Conservation (phyloP, 1,284 basidiomycete species). For the Rhodotorula sp. region DNA sequence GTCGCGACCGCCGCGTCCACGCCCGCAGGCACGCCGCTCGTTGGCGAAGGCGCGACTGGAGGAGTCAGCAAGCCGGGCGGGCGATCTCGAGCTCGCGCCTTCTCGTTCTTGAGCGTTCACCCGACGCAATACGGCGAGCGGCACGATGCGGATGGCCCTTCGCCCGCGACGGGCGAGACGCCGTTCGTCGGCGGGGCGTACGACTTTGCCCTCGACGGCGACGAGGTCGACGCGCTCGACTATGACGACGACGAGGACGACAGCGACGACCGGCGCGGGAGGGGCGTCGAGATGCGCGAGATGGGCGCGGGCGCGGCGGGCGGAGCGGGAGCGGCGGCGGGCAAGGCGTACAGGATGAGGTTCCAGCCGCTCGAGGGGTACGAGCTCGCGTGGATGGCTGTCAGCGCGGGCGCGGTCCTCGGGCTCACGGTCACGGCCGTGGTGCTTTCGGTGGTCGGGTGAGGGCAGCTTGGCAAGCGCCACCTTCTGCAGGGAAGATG, state of each 20-base stretch:
- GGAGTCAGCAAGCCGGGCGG: neutral
- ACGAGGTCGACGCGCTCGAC: neutral
- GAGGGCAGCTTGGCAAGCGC: neutral
- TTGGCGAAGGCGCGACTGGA: no score
- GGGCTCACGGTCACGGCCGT: slow-evolving; percentile 15
- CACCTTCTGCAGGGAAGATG: neutral
- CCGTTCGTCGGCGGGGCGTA: slow-evolving; percentile 20
- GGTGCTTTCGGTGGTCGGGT: slow-evolving; percentile 18
- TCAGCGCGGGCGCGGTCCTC: slow-evolving; percentile 13
- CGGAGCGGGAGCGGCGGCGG: neutral
- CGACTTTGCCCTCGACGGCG: slow-evolving; percentile 17
- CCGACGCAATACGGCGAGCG: neutral
- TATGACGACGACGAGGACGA: neutral
- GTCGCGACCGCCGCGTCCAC: neutral
- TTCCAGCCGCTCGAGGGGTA: slow-evolving; percentile 21
- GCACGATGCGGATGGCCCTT: neutral
- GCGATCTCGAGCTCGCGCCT: neutral
- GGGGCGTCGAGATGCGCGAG: slow-evolving; percentile 1
- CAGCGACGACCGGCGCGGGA: neutral
- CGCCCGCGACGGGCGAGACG: slow-evolving; percentile 3
- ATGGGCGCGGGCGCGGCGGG: neutral
- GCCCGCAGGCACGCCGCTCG: neutral
- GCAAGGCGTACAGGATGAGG: slow-evolving; percentile 2
- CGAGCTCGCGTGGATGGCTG: slow-evolving; percentile 29
- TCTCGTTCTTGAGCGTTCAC: slow-evolving; percentile 3